Base-by-base conservation (phyloP, 2,329 filamentous ascomycete species). In the Cladophialophora exuberans region DNA sequence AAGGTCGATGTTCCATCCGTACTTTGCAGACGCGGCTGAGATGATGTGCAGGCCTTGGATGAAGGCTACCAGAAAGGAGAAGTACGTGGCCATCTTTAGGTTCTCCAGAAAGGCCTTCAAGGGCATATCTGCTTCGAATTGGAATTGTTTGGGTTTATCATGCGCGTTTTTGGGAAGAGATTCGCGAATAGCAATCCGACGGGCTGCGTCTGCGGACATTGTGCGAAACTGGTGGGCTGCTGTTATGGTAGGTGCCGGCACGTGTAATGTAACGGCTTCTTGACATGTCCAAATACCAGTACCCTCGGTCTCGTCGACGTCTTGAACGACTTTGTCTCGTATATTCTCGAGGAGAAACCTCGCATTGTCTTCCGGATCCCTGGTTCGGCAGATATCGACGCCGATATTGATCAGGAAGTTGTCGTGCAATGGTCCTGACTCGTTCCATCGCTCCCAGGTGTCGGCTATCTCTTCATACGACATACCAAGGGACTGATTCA, bases 351-450 rank as follows among this genome's bases (percentile, higher is more conserved):
- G 23, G 3, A 45, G 25, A 28, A 30, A 31, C 10, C 15, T 7
- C 15, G 9, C 42, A 15, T 45, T 26, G 6, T 26, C 42, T 11
- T 45, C 10, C 9, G 42, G 17, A 2, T 23, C 20, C 42, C 31
- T 31, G 25, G 28, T 45, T 26, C 42, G 15, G 31, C 42, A 45
- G n/a, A 45, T 31, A n/a, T 45, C 42, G 15, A 26, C 23, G n/a
- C 42, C 42, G 26, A 45, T 45, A 10, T 45, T n/a, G 3, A 45
- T 28, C 42, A 45, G n/a, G 17, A 30, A 45, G 11, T 23, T 45
- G 22, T 13, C 15, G 15, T 7, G 11, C 10, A 45, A 26, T 18
- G 42, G 25, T 4, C 42, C 42, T 45, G 28, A 3, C 11, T 7
- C 15, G 26, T 45, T 45, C 42, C 42, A 45, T 6, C 42, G 23